Base-by-base conservation (phyloP, 2,329 filamentous ascomycete genomes). In the Allantophomopsis cytisporea region DNA sequence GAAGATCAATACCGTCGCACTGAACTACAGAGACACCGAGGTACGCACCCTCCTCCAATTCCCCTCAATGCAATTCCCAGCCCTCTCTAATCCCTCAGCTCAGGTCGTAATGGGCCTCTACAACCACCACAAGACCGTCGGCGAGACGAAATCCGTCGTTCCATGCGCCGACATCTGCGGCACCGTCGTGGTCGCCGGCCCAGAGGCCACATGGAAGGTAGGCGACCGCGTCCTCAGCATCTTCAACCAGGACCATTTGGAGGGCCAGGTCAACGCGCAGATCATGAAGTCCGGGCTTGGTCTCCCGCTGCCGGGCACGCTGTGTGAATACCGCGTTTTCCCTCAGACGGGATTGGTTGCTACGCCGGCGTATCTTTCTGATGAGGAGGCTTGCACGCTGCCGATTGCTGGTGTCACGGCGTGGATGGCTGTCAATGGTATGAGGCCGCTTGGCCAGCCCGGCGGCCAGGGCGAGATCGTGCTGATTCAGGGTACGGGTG, bases 151-250 rank as follows among this genome's bases (percentile, higher is more conserved):
- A 39, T 43, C 63, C 40, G 49, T 83, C 11, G 73, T 83, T 1
- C 77, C 78, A 2, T 79, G 74, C 56, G 80, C 76, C 16, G 80
- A 85, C 56, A 81, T 80, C 66, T 80, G 76, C 57, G 80, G 80
- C 35, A 64, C 65, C 7, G 62, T 84, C 35, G 60, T 71, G 2
- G 55, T 64, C 12, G 49, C 69, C 21, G 70, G 71, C 28, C 53
- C 63, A 14, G n/a, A 4, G 8, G 53, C 57, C 2, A 59, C 60
- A 20, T 73, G 72, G 61, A 62, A 65, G 39, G 57, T 61, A 13
- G 78, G 79, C 42, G 72, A 81, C 41, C 71, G 76, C n/a, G 79
- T 85, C 31, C 65, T 81, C 40, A 70, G 70, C 15, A 80, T 72
- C 38, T 84, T 82, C 57, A 69, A 69, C 48, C 68, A 72, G 53